Evolutionary conservation across 2,329 filamentous ascomycete genomes (phyloP).

Genomic region (Paecilomyces niveus): DNA sequence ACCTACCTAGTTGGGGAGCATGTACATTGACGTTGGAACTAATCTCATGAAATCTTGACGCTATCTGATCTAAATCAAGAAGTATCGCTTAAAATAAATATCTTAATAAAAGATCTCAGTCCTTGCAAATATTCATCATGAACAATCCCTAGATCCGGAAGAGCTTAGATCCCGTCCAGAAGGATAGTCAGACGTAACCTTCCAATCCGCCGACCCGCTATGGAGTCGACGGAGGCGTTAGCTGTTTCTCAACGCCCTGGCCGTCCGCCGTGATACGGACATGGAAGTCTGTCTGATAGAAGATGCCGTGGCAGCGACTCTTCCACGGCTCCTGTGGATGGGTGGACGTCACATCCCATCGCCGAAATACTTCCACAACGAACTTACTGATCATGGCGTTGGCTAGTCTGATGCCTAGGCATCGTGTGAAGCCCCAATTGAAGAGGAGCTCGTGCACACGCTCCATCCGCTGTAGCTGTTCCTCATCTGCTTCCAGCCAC

Average conservation of each 20-base stretch:
- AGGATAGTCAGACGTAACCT: background rate
- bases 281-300: conserved; percentile 3
- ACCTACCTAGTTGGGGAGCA: background rate
- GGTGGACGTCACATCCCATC: conserved; percentile 1
- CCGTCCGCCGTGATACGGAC: background rate
- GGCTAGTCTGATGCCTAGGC: conserved; percentile 44
- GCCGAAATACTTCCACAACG: conserved; percentile 37
- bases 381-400: conserved; percentile 45
- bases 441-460: conserved; percentile 39
- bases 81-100: no score
- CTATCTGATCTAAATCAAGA: background rate
- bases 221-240: background rate
- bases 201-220: background rate
- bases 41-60: background rate
- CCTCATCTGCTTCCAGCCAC: conserved; percentile 36
- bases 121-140: background rate
- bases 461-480: conserved; percentile 30
- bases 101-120: background rate
- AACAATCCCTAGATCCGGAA: background rate
- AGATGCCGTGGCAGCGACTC: conserved; percentile 1
- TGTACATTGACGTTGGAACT: background rate
- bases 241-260: background rate
- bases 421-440: conserved; percentile 39
- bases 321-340: conserved; percentile 2
- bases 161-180: background rate